Percentiles rank a stretch among this genome's conserved stretches.
These are phyloP conservation scores for Pelargonium fulgidum DNA, from an alignment of 441 rosid species.

Conservation along the genomic window DNA sequence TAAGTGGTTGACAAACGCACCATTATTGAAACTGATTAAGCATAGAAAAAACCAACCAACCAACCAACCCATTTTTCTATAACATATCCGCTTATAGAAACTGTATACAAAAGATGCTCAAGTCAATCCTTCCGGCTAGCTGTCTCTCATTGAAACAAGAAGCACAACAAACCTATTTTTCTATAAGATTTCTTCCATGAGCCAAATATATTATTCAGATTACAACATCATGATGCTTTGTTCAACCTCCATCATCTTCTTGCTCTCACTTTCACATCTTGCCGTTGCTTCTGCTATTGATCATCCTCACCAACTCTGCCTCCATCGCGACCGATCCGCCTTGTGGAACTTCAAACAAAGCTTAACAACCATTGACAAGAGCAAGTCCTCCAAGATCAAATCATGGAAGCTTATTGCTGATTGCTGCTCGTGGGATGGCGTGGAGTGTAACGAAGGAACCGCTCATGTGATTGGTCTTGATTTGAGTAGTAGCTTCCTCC, in stretches of 20 bases:
- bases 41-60: not conserved
- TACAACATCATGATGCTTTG: too few relatives aligned
- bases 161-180: too few relatives aligned
- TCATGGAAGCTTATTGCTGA: slow-evolving; percentile 14
- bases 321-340: slow-evolving; percentile 6
- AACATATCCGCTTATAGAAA: not conserved
- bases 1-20: too few relatives aligned
- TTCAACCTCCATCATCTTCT: not conserved
- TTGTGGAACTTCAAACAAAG: slow-evolving; percentile 14
- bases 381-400: not conserved
- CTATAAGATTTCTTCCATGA: too few relatives aligned
- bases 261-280: not conserved
- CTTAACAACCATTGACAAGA: not conserved
- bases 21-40: too few relatives aligned
- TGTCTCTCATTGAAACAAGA: not conserved
- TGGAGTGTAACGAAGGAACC: slow-evolving; percentile 15
- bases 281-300: not conserved
- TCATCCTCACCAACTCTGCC: not conserved
- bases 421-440: slow-evolving; percentile 28
- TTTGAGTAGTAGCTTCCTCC: slow-evolving; percentile 16
- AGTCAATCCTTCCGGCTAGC: not conserved
- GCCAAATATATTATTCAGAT: too few relatives aligned
- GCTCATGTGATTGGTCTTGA: slow-evolving; percentile 23
- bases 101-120: not conserved
- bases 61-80: not conserved